Evolutionary conservation across 805 yeast species (phyloP), one percentile per base, ranked within the genome.

Genomic region (Wickerhamomyces chaumierensis): DNA sequence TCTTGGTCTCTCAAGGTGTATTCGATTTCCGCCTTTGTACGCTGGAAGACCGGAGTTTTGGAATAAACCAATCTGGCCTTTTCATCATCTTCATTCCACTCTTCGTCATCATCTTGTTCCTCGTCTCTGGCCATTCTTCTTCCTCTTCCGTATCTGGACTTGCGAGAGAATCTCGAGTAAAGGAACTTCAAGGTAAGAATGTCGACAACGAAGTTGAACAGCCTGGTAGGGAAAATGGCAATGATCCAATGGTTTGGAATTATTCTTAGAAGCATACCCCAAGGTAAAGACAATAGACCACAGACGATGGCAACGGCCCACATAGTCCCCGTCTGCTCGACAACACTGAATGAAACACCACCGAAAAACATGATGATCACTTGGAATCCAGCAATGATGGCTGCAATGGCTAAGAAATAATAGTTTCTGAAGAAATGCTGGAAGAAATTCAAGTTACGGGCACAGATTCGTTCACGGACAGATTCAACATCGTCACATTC

Each of bases 321-420:
- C 82, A 79, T 77, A 1, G 75, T 75, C 7, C 82, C 81, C 1
- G 94, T 81, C 60, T 83, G 94, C 44, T 80, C 70, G 2, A 74
- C 75, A 46, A 88, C 70, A 7, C 88, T 75, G 61, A 92, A 92
- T 0, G 98, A 96, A 33, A 90, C 83, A 40, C 99, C 98, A 39
- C 99, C 99, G 45, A 85, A 90, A 61, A 78, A 83, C 97, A 92
- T 92, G 50, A 92, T 90, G 39, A 90, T 59, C 3, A 87, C 66
- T 63, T 92, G 98, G 61, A 78, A 74, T 5, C 82, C 88, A 23
- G 79, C 92, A 58, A 92, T 87, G 36, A 92, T 66, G 3, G 58
- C 51, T 18, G 81, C 76, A 49, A 92, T 88, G 5, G 58, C 65
- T 35, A 87, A 61, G 61, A 92, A 92, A 59, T 84, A 87, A 66